Percentiles rank a stretch among this genome's conserved stretches.
These are phyloP conservation scores for Phytophthora agathidicida DNA, from an alignment of 352 stramenopile species.

Conservation along the genomic window DNA sequence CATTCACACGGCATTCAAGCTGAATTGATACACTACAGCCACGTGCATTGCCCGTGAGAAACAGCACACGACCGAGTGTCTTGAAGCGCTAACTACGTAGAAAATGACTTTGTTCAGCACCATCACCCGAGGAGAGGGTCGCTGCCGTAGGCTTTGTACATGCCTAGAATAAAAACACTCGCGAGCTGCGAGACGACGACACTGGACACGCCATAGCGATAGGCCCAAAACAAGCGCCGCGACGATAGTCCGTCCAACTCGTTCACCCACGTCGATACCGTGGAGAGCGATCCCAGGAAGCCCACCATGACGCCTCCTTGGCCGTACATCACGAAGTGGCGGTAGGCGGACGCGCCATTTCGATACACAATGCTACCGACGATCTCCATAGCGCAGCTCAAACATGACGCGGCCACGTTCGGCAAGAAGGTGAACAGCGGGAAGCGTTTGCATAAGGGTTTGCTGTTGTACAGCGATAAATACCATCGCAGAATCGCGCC, in stretches of 20 bases:
- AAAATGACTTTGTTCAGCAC: neutral
- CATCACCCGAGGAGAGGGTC: slow-evolving; percentile 41
- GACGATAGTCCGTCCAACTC: slow-evolving; percentile 60
- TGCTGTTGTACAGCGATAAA: slow-evolving; percentile 58
- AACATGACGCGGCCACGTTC: slow-evolving; percentile 58
- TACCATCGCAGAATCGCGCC: slow-evolving; percentile 63
- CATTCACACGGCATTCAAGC: slow-evolving; percentile 5
- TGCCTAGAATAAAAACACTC: slow-evolving; percentile 62
- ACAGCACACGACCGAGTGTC: slow-evolving; percentile 5
- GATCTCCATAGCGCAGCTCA: slow-evolving; percentile 55
- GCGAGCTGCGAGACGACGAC: slow-evolving; percentile 57
- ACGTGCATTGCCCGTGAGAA: slow-evolving; percentile 16
- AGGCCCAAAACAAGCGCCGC: slow-evolving; percentile 52
- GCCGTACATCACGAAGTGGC: slow-evolving; percentile 50
- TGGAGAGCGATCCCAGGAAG: slow-evolving; percentile 72
- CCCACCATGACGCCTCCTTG: slow-evolving; percentile 54
- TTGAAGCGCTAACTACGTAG: slow-evolving; percentile 28
- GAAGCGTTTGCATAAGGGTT: slow-evolving; percentile 55
- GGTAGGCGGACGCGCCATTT: slow-evolving; percentile 33
- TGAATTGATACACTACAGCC: slow-evolving; percentile 8
- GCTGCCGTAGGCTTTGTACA: slow-evolving; percentile 49
- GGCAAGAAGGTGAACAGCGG: slow-evolving; percentile 71
- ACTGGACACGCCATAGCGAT: slow-evolving; percentile 56
- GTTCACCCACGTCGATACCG: slow-evolving; percentile 72
- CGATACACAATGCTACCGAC: slow-evolving; percentile 39